Evolutionary conservation across 2,329 filamentous ascomycete species (phyloP), one percentile per base, ranked within the genome.

Genomic region (Penicillium capsulatum): DNA sequence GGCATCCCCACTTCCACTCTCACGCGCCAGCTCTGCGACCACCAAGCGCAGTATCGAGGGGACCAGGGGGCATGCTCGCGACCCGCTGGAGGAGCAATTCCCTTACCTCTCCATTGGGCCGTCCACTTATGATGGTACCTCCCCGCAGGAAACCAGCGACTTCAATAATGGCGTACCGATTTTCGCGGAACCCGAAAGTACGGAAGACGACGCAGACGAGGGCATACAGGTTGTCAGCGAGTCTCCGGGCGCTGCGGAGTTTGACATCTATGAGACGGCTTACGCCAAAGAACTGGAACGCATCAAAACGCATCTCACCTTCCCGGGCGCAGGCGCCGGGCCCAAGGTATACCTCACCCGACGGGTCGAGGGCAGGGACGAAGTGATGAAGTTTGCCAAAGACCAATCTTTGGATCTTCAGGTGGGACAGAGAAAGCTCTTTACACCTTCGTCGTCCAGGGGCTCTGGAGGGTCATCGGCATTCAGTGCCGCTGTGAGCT

Each of bases 191-290:
- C 48, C 56, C 27, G 53, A 58, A 28, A 49, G 40, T 72, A 72
- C 51, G 56, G 36, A 42, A 17, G 46, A 60, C 31, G 64, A 68
- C 38, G 59, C 65, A 16, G 51, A 60, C 7, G 65, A 61, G 9
- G 44, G 45, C 11, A 52, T 55, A 15, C 66, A 60, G 15, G 61
- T 83, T 3, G 81, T 95, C 28, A 86, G 86, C 19, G 89, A 95
- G 64, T 94, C 86, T 1, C 91, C 91, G 2, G 83, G 83, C 0
- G 84, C 83, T 1, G 85, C 86, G 4, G 88, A 94, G 44, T 87
- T 87, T 53, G 82, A 92, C 58, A 83, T 97, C 42, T 96, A 95
- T 62, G 87, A 94, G 61, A 80, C 77, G 1, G 91, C 91, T 0
- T 96, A 94, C 60, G 80, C 86, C 57, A 79, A 85, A 45, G 87